phyloP scores from a whole-genome alignment of 495 filamentous ascomycete species.

The Peziza echinospora region DNA sequence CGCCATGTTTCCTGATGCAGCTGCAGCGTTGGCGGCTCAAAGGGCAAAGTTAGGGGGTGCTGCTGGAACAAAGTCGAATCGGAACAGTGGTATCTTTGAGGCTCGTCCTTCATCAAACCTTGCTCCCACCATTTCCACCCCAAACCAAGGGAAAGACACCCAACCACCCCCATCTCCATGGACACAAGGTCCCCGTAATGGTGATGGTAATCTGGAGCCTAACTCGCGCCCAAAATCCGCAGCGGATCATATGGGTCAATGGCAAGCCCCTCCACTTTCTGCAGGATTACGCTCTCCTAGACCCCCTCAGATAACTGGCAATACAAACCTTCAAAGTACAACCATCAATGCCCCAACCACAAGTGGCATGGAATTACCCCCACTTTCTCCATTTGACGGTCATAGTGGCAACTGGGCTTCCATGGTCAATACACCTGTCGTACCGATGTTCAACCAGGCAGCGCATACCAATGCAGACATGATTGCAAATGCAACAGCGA shows the following conservation, averaged over 20 bases:
- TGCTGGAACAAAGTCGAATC: conserved; percentile 58
- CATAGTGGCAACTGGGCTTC: conserved; percentile 90
- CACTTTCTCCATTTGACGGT: conserved; percentile 73
- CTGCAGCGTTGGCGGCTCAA: conserved; percentile 89
- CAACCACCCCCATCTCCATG: conserved; percentile 52
- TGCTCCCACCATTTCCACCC: conserved; percentile 29
- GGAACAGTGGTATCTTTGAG: conserved; percentile 73
- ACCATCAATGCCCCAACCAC: conserved; percentile 56
- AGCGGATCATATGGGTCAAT: conserved; percentile 90
- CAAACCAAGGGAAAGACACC: conserved; percentile 23
- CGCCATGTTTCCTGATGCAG: conserved; percentile 97
- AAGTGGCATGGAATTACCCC: conserved; percentile 40
- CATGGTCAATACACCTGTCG: conserved; percentile 95
- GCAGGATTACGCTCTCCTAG: conserved; percentile 59
- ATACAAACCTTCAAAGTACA: conserved; percentile 56
- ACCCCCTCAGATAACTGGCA: conserved; percentile 43
- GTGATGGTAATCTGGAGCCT: not conserved
- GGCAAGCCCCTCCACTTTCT: conserved; percentile 61
- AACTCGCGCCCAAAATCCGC: conserved; percentile 71
- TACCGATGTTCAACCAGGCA: conserved; percentile 43
- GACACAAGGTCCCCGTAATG: conserved; percentile 24
- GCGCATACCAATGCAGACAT: conserved; percentile 68
- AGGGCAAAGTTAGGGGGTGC: conserved; percentile 93
- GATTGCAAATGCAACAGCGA: conserved; percentile 95
- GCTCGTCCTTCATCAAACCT: conserved; percentile 68